phyloP scores from a whole-genome alignment of 2,329 filamentous ascomycete genomes.

The Sarocladium strictum region DNA sequence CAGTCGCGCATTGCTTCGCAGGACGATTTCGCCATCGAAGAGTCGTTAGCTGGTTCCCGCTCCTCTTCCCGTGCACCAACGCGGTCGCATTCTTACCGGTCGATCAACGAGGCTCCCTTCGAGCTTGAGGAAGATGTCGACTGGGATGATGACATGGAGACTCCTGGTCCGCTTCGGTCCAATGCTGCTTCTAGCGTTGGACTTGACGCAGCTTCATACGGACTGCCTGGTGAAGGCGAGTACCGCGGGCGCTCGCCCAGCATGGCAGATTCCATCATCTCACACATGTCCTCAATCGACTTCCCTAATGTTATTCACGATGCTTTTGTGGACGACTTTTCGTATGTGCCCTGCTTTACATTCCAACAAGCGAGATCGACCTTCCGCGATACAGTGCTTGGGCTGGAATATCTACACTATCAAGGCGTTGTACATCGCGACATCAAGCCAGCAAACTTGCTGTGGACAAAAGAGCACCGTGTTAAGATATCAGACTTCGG shows the following conservation, averaged over 20 bases:
- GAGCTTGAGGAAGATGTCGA: conserved; percentile 29
- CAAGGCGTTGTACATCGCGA: conserved; percentile 80
- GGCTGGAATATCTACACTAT: conserved; percentile 88
- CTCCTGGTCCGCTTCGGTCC: conserved; percentile 46
- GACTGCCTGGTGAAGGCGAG: conserved; percentile 45
- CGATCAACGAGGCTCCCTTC: conserved; percentile 22
- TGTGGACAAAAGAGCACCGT: conserved; percentile 77
- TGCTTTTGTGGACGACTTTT: conserved; percentile 77
- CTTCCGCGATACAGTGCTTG: conserved; percentile 89
- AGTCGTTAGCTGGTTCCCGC: conserved; percentile 34
- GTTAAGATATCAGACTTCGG: conserved; percentile 99
- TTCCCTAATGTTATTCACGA: conserved; percentile 53
- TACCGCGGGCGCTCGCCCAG: conserved; percentile 69
- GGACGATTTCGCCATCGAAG: conserved; percentile 32
- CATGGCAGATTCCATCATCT: conserved; percentile 70
- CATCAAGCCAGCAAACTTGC: conserved; percentile 83
- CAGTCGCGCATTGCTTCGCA: conserved; percentile 37
- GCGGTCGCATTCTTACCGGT: conserved; percentile 40
- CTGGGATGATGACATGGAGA: conserved; percentile 48
- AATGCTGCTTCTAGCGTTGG: conserved; percentile 48
- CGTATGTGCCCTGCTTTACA: conserved; percentile 90
- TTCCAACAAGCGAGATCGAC: conserved; percentile 74
- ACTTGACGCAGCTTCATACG: conserved; percentile 74
- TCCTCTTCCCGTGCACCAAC: conserved; percentile 42
- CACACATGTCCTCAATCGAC: conserved; percentile 62